These are phyloP conservation scores for Colletotrichum musicola DNA, from an alignment of 2,329 filamentous ascomycete genomes.

Conservation along the genomic window DNA sequence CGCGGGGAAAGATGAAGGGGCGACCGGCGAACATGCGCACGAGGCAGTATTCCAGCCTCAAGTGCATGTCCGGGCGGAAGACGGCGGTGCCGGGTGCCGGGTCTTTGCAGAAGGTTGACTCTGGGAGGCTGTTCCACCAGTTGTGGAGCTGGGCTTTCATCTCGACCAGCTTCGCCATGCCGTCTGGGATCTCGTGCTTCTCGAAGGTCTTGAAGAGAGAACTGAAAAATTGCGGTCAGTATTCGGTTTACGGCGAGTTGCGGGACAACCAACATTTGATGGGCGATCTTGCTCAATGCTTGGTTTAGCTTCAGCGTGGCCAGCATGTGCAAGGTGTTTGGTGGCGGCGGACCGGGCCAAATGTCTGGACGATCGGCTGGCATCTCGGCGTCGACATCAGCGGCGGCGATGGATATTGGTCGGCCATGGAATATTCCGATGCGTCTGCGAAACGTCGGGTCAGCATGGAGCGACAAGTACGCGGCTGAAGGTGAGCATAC, in stretches of 20 bases:
- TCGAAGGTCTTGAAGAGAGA: constrained; percentile 50
- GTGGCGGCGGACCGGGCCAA: constrained; percentile 53
- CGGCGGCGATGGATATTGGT: constrained; percentile 64
- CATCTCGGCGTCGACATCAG: constrained; percentile 66
- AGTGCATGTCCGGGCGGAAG: constrained; percentile 62
- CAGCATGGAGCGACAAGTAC: background rate
- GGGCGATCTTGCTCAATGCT: constrained; percentile 50
- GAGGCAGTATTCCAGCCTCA: constrained; percentile 66
- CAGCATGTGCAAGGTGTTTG: constrained; percentile 61
- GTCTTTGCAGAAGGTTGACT: constrained; percentile 50
- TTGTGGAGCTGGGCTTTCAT: constrained; percentile 52
- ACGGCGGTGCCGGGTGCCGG: constrained; percentile 54
- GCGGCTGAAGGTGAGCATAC: constrained; percentile 45
- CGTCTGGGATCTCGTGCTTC: constrained; percentile 48
- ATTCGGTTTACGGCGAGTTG: no score
- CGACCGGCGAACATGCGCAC: constrained; percentile 66
- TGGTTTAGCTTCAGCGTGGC: constrained; percentile 55
- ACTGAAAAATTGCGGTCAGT: constrained; percentile 42
- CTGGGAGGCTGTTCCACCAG: constrained; percentile 54
- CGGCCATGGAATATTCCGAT: constrained; percentile 69
- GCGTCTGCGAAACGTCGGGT: constrained; percentile 55
- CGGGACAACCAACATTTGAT: constrained; percentile 51
- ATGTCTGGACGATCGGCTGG: constrained; percentile 61
- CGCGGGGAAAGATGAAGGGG: constrained; percentile 61
- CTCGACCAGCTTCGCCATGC: constrained; percentile 50